Evolutionary conservation across 2,329 filamentous ascomycete genomes (phyloP), one percentile per base, ranked within the genome.

Genomic region (Scytalidium sp.): DNA sequence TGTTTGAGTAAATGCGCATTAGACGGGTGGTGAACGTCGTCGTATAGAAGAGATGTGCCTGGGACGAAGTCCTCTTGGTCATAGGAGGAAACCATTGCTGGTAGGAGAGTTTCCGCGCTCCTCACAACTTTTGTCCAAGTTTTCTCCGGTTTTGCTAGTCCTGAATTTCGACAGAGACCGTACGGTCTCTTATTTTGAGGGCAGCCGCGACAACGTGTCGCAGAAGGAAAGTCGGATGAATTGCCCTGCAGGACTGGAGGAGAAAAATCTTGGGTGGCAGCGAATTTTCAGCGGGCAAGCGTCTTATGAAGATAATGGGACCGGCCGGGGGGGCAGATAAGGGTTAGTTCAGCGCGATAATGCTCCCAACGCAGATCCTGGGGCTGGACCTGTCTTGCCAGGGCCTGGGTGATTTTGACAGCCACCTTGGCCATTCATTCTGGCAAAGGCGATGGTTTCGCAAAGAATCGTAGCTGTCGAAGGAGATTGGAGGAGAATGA

Each of bases 1-100:
- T 64, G 52, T 27, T 58, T 58, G 27, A 56, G 50, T 10, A 61
- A 52, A 19, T 54, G 45, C n/a, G 56, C 54, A 36, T 43, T 56
- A 0, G 43, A 39, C 15, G 45, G 43, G 25, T 58, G 51, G 21
- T 54, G 55, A 20, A 46, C 19, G 41, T 53, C 49, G 41, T 60
- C 58, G 22, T 61, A 50, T 3, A 62, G 53, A 17, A 54, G 53
- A n/a, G 50, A 51, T 11, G 58, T 60, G 2, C 58, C 58, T 1
- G 58, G 58, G n/a, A 60, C 45, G 27, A 51, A 57, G 29, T 59
- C 51, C 23, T 46, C 44, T 23, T 22, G 19, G n/a, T 46, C 44
- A n/a, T 36, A n/a, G 32, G 13, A 5, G 13, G 32, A 36, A 4
- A n/a, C 17, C 32, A 36, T 36, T n/a, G 13, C 32, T 10, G 32